These are phyloP conservation scores for Bondarzewia mesenterica DNA, from an alignment of 1,284 basidiomycete species.

Conservation along the genomic window DNA sequence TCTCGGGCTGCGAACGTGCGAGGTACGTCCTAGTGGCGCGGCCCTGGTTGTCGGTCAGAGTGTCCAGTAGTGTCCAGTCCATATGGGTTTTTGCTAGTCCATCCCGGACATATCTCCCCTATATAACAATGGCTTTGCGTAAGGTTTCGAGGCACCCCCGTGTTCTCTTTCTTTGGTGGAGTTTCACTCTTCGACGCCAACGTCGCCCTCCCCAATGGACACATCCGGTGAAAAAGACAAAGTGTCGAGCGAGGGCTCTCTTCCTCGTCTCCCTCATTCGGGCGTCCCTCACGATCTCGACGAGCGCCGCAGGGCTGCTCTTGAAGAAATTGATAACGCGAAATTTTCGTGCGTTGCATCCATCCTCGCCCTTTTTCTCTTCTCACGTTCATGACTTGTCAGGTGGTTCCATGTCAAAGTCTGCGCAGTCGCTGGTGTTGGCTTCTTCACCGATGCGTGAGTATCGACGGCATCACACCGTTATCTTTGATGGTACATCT, in stretches of 20 bases:
- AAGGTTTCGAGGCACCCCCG: background rate
- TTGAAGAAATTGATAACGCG: conserved; percentile 50
- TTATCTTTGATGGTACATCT: background rate
- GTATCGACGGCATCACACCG: conserved; percentile 19
- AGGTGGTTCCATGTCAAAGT: conserved; percentile 61
- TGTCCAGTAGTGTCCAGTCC: too few species aligned
- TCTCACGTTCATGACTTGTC: background rate
- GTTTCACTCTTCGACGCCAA: background rate
- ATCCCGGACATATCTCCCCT: background rate
- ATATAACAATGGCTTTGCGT: conserved; percentile 4
- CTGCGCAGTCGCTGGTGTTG: conserved; percentile 68
- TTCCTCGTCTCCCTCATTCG: background rate
- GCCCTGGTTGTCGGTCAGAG: too few species aligned
- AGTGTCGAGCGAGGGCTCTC: conserved; percentile 6
- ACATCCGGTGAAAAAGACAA: conserved; percentile 10
- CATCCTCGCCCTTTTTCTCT: conserved; percentile 2
- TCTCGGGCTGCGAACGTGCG: conserved; percentile 9
- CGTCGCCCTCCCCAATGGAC: background rate
- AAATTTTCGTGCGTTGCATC: conserved; percentile 34
- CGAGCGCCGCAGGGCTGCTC: conserved; percentile 37
- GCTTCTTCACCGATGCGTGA: conserved; percentile 81
- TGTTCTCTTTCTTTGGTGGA: background rate
- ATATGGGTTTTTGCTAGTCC: too few species aligned
- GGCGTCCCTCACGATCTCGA: conserved; percentile 12
- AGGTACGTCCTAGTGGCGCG: conserved; percentile 1